These are phyloP conservation scores for Magnolia kwangsiensis DNA, from an alignment of 164 flowering plant genomes.

Conservation along the genomic window DNA sequence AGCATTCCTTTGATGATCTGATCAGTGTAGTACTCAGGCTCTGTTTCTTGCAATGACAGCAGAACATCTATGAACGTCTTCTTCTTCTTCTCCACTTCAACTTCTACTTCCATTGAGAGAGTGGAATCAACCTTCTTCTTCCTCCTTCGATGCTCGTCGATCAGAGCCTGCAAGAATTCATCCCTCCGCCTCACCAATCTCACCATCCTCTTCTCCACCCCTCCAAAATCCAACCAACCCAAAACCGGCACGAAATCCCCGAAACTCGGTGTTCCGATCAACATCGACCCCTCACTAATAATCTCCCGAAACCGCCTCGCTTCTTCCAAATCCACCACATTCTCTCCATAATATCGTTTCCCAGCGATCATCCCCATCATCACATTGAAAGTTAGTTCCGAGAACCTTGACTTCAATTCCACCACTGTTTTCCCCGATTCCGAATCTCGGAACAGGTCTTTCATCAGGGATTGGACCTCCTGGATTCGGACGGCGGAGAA, in stretches of 20 bases:
- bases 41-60: constrained; percentile 25
- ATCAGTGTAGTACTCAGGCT: constrained; percentile 34
- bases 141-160: constrained; percentile 8
- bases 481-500: constrained; percentile 15
- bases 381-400: constrained; percentile 18
- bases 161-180: constrained; percentile 20
- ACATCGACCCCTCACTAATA: background rate
- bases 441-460: background rate
- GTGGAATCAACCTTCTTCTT: background rate
- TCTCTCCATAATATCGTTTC: constrained; percentile 23
- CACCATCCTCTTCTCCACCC: constrained; percentile 16
- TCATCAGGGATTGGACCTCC: constrained; percentile 20
- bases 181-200: constrained; percentile 13
- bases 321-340: constrained; percentile 16
- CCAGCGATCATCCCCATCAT: constrained; percentile 22
- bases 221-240: constrained; percentile 25
- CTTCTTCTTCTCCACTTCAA: background rate
- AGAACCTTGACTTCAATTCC: constrained; percentile 6
- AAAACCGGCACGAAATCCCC: constrained; percentile 27
- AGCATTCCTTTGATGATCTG: constrained; percentile 29
- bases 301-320: constrained; percentile 14
- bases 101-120: no score
- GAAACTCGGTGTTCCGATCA: constrained; percentile 6
- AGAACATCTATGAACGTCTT: constrained; percentile 18
- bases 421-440: background rate